Conservation (phyloP, 768 basidiomycete genomes). For the Nidularia sp. region DNA sequence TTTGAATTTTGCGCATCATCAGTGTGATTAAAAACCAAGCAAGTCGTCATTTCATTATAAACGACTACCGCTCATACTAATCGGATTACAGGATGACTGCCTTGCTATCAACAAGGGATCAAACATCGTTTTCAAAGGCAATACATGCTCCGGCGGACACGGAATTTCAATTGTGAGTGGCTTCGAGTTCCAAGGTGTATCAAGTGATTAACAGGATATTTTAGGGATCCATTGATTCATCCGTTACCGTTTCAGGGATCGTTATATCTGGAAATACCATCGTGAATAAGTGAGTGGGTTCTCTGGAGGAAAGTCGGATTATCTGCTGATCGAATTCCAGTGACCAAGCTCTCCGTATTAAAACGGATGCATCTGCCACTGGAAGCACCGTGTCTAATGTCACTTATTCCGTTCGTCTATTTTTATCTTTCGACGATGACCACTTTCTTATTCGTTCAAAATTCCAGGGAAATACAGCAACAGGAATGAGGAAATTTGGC, state of each 20-base stretch:
- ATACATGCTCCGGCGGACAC: slow-evolving; percentile 57
- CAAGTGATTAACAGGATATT: not conserved
- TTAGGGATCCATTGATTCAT: slow-evolving; percentile 52
- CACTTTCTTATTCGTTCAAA: not conserved
- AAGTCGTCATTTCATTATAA: slow-evolving; percentile 28
- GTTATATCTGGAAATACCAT: slow-evolving; percentile 48
- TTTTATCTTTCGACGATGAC: not conserved
- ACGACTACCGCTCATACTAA: not conserved
- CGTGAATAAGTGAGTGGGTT: slow-evolving; percentile 40
- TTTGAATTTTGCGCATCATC: not conserved
- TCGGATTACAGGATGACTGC: slow-evolving; percentile 48
- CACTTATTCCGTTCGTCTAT: slow-evolving; percentile 37
- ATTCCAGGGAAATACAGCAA: slow-evolving; percentile 48
- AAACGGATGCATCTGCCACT: slow-evolving; percentile 42
- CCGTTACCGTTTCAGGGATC: slow-evolving; percentile 41
- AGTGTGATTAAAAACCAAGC: slow-evolving; percentile 27
- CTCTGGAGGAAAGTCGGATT: not conserved
- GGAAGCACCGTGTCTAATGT: slow-evolving; percentile 44
- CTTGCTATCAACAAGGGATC: slow-evolving; percentile 44
- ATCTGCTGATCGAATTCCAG: slow-evolving; percentile 18
- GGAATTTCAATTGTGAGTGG: slow-evolving; percentile 59
- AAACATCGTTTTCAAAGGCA: slow-evolving; percentile 44
- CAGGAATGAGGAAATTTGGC: slow-evolving; percentile 44
- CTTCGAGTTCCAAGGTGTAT: not conserved
- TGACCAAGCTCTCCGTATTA: slow-evolving; percentile 58